A percentile compares a stretch with the other conserved stretches of the same genome.
Conservation (phyloP, 225 moss, liverwort and hornwort species). For the Marchantia polymorpha region DNA sequence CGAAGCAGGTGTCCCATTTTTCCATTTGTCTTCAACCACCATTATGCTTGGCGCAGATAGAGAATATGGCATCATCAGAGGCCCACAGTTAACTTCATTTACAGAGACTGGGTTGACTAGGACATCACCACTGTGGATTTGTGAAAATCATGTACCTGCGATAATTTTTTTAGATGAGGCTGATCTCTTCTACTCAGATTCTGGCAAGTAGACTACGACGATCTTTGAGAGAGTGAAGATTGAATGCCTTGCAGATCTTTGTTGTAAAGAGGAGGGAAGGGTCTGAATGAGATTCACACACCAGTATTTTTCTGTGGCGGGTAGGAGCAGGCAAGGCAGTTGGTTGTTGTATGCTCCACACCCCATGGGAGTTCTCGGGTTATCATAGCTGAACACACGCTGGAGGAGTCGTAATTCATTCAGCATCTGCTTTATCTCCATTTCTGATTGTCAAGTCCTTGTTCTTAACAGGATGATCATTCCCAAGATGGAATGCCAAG, state of each 20-base stretch:
- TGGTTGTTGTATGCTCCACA: background rate
- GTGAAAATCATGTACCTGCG: slow-evolving; percentile 39
- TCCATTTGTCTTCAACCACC: slow-evolving; percentile 33
- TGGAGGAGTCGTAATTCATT: slow-evolving; percentile 7
- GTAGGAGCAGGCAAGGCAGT: slow-evolving; percentile 6
- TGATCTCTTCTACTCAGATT: slow-evolving; percentile 23
- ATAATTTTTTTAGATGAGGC: slow-evolving; percentile 35
- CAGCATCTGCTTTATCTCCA: slow-evolving; percentile 7
- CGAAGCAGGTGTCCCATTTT: slow-evolving; percentile 43
- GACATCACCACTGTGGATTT: slow-evolving; percentile 32
- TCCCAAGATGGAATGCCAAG: slow-evolving; percentile 9
- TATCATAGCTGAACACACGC: slow-evolving; percentile 2
- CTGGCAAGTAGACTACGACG: slow-evolving; percentile 18
- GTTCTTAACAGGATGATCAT: background rate
- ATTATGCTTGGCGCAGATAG: slow-evolving; percentile 34
- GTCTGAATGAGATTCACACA: slow-evolving; percentile 16
- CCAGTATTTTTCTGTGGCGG: slow-evolving; percentile 4
- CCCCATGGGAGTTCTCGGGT: background rate
- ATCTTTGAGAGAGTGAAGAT: slow-evolving; percentile 20
- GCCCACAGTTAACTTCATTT: slow-evolving; percentile 35
- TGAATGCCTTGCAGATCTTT: slow-evolving; percentile 21
- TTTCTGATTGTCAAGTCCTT: slow-evolving; percentile 12
- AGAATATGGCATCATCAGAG: slow-evolving; percentile 32
- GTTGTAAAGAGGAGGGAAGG: slow-evolving; percentile 6
- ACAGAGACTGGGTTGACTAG: slow-evolving; percentile 32